A percentile compares a stretch with the other conserved stretches of the same genome.
phyloP scores from a whole-genome alignment of 805 yeast species.

The Sugiyamaella qingdaonensis region DNA sequence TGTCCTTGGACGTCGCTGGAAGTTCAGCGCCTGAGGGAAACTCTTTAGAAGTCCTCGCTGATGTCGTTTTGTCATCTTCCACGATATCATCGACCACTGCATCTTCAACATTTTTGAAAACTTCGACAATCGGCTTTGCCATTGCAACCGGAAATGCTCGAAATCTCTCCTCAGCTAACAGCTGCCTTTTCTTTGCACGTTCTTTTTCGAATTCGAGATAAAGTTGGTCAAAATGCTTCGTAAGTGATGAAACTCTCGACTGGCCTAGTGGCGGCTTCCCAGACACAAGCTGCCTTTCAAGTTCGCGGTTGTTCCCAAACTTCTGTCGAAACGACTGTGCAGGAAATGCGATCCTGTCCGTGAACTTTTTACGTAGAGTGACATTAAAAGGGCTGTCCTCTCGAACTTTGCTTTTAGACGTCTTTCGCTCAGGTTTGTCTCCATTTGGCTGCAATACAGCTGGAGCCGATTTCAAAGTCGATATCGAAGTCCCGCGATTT shows the following conservation, averaged over 20 bases:
- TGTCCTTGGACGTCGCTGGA: background rate
- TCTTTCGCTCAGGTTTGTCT: background rate
- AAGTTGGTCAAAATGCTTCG: conserved; percentile 70
- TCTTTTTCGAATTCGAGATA: conserved; percentile 85
- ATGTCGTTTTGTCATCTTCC: background rate
- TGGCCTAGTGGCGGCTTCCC: conserved; percentile 6
- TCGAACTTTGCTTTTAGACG: background rate
- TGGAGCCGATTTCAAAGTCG: conserved; percentile 3
- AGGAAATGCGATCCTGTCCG: conserved; percentile 17
- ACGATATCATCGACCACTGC: conserved; percentile 46
- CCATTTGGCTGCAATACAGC: background rate
- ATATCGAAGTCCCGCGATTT: conserved; percentile 11
- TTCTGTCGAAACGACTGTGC: conserved; percentile 15
- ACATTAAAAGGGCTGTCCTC: background rate
- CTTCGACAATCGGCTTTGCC: conserved; percentile 84
- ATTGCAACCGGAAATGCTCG: conserved; percentile 67
- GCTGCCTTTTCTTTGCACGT: conserved; percentile 71
- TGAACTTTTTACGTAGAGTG: conserved; percentile 10
- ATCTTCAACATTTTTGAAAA: conserved; percentile 81
- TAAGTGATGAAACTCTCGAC: conserved; percentile 34
- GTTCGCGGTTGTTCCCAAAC: conserved; percentile 20
- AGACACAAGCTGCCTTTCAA: conserved; percentile 23
- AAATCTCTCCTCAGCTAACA: conserved; percentile 55
- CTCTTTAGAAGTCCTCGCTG: conserved; percentile 9
- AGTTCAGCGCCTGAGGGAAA: background rate